These are phyloP conservation scores for Forsythia viridissima DNA, from an alignment of 257 asterid species.

Conservation along the genomic window DNA sequence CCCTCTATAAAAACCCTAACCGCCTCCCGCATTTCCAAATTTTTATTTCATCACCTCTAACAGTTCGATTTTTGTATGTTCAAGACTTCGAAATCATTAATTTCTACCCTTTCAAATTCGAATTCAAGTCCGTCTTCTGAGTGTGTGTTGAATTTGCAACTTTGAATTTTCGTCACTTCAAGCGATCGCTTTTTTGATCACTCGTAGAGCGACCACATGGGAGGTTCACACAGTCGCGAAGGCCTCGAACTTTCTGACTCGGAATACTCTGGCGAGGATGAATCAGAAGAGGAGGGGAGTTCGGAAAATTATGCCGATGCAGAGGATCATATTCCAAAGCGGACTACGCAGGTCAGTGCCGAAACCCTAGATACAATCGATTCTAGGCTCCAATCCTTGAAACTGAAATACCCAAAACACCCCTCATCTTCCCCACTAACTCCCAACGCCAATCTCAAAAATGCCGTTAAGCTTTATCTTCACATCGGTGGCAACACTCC, in stretches of 20 bases:
- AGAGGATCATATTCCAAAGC: conserved; percentile 34
- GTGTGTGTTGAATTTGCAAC: neutral
- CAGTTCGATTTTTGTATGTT: neutral
- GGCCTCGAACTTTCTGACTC: conserved; percentile 93
- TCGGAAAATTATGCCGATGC: conserved; percentile 52
- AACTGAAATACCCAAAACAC: conserved; percentile 58
- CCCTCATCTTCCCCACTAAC: conserved; percentile 35
- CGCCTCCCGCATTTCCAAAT: neutral
- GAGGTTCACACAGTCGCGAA: conserved; percentile 94
- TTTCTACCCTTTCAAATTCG: neutral
- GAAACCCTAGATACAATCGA: conserved; percentile 71
- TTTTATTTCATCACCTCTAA: neutral
- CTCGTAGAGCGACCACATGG: conserved; percentile 47
- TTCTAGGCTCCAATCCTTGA: conserved; percentile 61
- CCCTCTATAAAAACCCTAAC: neutral
- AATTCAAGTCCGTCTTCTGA: neutral
- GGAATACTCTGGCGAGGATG: conserved; percentile 60
- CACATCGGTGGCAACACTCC: conserved; percentile 96
- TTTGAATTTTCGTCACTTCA: neutral
- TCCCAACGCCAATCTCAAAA: conserved; percentile 35
- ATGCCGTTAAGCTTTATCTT: conserved; percentile 74
- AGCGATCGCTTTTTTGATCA: neutral
- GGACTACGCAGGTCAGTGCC: conserved; percentile 30
- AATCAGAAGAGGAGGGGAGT: conserved; percentile 51
- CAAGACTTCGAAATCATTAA: conserved; percentile 18